These are phyloP conservation scores for Pyrenophora seminiperda DNA, from an alignment of 2,329 filamentous ascomycete genomes.

Conservation along the genomic window DNA sequence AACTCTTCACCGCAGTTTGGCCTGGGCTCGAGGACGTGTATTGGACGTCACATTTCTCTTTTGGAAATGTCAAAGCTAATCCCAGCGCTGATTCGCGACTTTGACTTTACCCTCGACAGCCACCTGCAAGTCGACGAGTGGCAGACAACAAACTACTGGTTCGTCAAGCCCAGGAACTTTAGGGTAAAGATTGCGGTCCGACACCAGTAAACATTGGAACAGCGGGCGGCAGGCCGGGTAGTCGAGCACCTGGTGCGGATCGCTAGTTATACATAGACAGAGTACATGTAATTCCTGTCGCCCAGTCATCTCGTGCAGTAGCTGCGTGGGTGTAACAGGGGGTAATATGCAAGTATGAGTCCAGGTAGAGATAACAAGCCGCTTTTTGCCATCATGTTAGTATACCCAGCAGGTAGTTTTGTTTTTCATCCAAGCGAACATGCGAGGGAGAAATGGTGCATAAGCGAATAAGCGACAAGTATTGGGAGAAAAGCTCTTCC, in stretches of 20 bases:
- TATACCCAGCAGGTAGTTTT: too few relatives aligned
- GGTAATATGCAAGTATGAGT: too few relatives aligned
- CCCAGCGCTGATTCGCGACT: slow-evolving; percentile 18
- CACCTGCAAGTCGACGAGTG: slow-evolving; percentile 13
- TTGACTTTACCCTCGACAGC: slow-evolving; percentile 19
- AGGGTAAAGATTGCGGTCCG: slow-evolving; percentile 10
- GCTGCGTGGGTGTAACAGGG: neutral
- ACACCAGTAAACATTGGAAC: neutral
- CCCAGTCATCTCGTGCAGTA: neutral
- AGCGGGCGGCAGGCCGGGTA: neutral
- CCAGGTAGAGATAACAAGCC: too few relatives aligned
- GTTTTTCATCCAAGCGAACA: too few relatives aligned
- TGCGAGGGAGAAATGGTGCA: too few relatives aligned
- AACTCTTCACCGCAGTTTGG: slow-evolving; percentile 15
- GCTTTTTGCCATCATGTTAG: too few relatives aligned
- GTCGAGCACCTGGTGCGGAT: slow-evolving; percentile 1
- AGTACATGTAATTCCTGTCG: too few relatives aligned
- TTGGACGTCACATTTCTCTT: slow-evolving; percentile 23
- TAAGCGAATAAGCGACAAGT: too few relatives aligned
- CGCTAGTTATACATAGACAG: slow-evolving; percentile 1
- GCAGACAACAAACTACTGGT: slow-evolving; percentile 19
- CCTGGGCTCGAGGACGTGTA: slow-evolving; percentile 26
- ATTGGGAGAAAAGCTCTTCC: too few relatives aligned
- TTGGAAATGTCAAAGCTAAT: slow-evolving; percentile 17
- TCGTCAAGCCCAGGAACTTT: slow-evolving; percentile 18